Base-by-base conservation (phyloP, 371 early-diverging fungal genomes). In the Cokeromyces recurvatus region DNA sequence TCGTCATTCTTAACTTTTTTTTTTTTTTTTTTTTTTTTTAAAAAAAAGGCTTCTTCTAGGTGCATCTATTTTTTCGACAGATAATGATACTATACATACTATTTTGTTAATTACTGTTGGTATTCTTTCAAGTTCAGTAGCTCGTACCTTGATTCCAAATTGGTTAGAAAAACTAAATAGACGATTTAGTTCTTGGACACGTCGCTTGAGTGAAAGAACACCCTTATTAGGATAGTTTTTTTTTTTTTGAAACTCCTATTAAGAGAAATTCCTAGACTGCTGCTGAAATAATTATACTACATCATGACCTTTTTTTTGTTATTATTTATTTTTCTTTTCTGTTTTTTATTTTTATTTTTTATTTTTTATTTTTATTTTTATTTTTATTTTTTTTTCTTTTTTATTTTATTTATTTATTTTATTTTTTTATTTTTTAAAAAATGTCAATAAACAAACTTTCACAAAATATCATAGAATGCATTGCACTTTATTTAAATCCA, bases 91-190 rank as follows among this genome's bases (percentile, higher is more conserved):
- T 11, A 60, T 70, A 15, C 67, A 69, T 47, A 57, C 58, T 10
- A 54, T 59, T 3, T 48, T 70, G 5, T 43, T 69, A 6, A 51
- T 74, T 40, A 61, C 65, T 0, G 67, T 67, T 14, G 70, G 74
- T 53, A 67, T 74, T 27, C 58, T 74, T 2, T 43, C 63, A 4
- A 74, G 70, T 36, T 67, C 74, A 14, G 64, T 74, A 9, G 68
- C 64, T 11, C 62, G 70, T 35, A 51, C 74, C 1, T 35, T 68
- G 9, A 66, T 74, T 53, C 70, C 70, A 31, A 57, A 69, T 24
- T 62, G 64, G 63, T 15, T 67, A 23, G 68, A 69, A 17, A 53
- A 62, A 9, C 43, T 67, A 27, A 62, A 74, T 41, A 59, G 61
- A 44, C 57, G 67, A 34, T 65, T 74, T 41, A 55, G 62, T 16